Base-by-base conservation (phyloP, 495 filamentous ascomycete genomes). In the Penicillium steckii region DNA sequence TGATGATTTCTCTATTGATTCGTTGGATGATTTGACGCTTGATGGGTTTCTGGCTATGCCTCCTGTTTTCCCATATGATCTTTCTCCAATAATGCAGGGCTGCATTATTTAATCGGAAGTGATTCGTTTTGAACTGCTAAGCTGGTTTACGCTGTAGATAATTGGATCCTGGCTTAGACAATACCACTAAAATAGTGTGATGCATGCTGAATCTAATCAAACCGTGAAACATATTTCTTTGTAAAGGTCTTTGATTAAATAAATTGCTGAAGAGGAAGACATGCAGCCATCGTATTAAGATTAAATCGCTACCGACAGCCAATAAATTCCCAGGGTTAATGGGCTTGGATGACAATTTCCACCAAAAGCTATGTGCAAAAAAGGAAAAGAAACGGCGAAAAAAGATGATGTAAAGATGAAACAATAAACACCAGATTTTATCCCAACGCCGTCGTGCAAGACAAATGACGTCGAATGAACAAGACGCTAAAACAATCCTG, bases 401-500 rank as follows among this genome's bases (percentile, higher is more conserved):
- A 49, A 40, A 43, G 15, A 18, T 19, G 22, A 8, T 22, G 17
- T 17, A 22, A 37, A 2, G 13, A 9, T 13, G 41, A 46, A 26
- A 30, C 38, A 13, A 21, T 7, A 53, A 53, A 46, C 44, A 48
- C 24, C 44, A 15, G 23, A 10, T 41, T 23, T 41, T 21, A 41
- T 43, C 38, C 48, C 38, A 50, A 50, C 48, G 33, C 48, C 48
- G 48, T 50, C 48, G 48, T 50, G 41, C 35, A 50, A 50, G 48
- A 50, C 40, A 40, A 48, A 26, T 50, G 47, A 50, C 35, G 47
- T 50, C 47, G 38, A 38, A 12, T 12, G 12, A 13, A 41, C 18
- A 21, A 21, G 27, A 29, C 27, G 27, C 5, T 5, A 2, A 4
- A 1, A 13, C 8, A 4, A 13, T 37, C 33, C 33, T 37, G 15